Conservation (phyloP, 2,329 filamentous ascomycete species). For the Sarocladiaceae sp. region DNA sequence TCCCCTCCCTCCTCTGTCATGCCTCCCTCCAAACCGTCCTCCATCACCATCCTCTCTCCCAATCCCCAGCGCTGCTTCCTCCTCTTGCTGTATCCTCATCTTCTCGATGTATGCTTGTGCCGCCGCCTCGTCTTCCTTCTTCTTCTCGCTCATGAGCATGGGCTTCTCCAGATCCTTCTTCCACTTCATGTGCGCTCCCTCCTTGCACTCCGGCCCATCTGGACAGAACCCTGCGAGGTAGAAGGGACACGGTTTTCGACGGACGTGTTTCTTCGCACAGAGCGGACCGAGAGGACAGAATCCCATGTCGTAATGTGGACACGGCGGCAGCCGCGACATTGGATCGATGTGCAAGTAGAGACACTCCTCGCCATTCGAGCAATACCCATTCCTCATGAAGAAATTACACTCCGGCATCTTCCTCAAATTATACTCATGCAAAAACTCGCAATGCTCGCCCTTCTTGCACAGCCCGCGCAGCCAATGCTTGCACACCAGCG, state of each 20-base stretch:
- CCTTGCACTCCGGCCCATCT: slow-evolving; percentile 68
- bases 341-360: slow-evolving; percentile 88
- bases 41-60: slow-evolving; percentile 27
- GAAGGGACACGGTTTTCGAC: slow-evolving; percentile 74
- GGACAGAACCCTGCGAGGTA: slow-evolving; percentile 96
- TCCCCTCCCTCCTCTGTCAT: slow-evolving; percentile 24
- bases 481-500: slow-evolving; percentile 97
- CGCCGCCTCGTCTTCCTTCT: slow-evolving; percentile 47
- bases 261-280: slow-evolving; percentile 86
- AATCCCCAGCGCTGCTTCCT: slow-evolving; percentile 28
- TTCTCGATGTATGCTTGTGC: slow-evolving; percentile 30
- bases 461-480: slow-evolving; percentile 97
- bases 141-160: slow-evolving; percentile 62
- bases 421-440: slow-evolving; percentile 97
- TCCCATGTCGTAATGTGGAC: slow-evolving; percentile 88
- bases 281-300: slow-evolving; percentile 88
- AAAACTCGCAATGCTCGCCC: slow-evolving; percentile 92
- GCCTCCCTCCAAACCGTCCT: slow-evolving; percentile 8
- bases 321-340: slow-evolving; percentile 71
- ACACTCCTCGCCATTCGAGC: slow-evolving; percentile 95
- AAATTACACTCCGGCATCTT: slow-evolving; percentile 99
- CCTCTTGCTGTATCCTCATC: slow-evolving; percentile 30
- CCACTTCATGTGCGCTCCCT: slow-evolving; percentile 81
- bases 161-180: slow-evolving; percentile 72
- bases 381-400: slow-evolving; percentile 89